phyloP scores from a whole-genome alignment of 176 grass and related monocot species.

The Musa acuminata region DNA sequence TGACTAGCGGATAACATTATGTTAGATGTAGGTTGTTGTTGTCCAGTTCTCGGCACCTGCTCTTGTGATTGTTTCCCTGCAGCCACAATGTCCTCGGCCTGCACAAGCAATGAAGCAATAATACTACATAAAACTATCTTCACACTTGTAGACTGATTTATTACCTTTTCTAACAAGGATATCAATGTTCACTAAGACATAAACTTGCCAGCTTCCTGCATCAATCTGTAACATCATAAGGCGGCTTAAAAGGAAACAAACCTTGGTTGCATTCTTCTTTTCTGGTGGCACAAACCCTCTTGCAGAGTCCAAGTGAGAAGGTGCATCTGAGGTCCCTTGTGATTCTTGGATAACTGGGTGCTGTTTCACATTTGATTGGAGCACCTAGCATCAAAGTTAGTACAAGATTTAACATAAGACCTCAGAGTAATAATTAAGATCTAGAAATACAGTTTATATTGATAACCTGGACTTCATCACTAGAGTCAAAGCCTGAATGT shows the following conservation, averaged over 20 bases:
- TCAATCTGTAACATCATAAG: slow-evolving; percentile 3
- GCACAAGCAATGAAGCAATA: neutral
- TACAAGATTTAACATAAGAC: neutral
- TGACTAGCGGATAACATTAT: slow-evolving; percentile 26
- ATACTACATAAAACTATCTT: neutral
- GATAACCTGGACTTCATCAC: slow-evolving; percentile 48
- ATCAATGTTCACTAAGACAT: neutral
- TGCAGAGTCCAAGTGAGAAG: slow-evolving; percentile 25
- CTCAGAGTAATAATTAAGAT: neutral
- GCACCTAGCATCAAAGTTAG: slow-evolving; percentile 26
- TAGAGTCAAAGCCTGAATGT: slow-evolving; percentile 24
- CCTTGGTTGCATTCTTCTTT: slow-evolving; percentile 51
- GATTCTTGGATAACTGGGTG: slow-evolving; percentile 18
- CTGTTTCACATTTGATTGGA: slow-evolving; percentile 41
- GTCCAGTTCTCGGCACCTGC: slow-evolving; percentile 19
- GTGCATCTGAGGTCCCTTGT: slow-evolving; percentile 25
- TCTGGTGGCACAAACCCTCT: slow-evolving; percentile 40
- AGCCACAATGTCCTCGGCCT: slow-evolving; percentile 27
- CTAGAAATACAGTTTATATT: neutral
- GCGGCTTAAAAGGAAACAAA: slow-evolving; percentile 22
- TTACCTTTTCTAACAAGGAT: neutral
- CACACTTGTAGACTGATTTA: neutral
- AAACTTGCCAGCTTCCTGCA: slow-evolving; percentile 1
- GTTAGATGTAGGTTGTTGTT: slow-evolving; percentile 27
- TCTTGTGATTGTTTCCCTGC: slow-evolving; percentile 34